Base-by-base conservation (phyloP, 164 flowering plant species). In the Brasenia schreberi region DNA sequence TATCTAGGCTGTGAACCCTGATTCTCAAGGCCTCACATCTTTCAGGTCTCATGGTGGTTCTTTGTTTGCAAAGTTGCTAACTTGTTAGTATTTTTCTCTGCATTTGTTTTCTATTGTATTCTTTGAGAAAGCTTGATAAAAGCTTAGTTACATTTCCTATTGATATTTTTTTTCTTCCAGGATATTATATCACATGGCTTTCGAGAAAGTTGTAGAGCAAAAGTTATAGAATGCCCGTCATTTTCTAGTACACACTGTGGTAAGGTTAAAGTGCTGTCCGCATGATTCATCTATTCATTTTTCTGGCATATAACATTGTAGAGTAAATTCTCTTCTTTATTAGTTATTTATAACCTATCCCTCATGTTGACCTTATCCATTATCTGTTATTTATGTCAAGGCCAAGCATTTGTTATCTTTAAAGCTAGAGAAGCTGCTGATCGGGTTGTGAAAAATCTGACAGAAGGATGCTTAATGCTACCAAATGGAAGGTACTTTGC, bases 371-470 rank as follows among this genome's bases (percentile, higher is more conserved):
- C 27, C 27, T 23, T 23, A 23, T 23, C 27, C 27, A 23, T 0
- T 23, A 0, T 23, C 27, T 23, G 27, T 23, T 23, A 23, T 23
- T 23, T 23, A 23, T 23, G 27, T 23, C n/a, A 69, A 93, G 98
- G 97, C 73, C 87, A 78, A 83, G 97, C 98, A 63, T 81, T 82
- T 69, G 86, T 80, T 59, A 77, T 87, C 65, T 84, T 90, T 66
- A 86, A 80, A 64, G 64, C 85, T 66, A 84, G 77, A 69, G 88
- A 84, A 60, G 87, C 76, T 2, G 91, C 92, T 33, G 81, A 81
- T n/a, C 79, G 17, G 70, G 83, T 77, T 5, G 64, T 87, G n/a
- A 65, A 61, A 43, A 77, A 72, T 66, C 76, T 92, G 65, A 75
- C 80, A 17, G 73, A 81, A 14, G 82, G 80, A 52, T 89, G 97